Base-by-base conservation (phyloP, 257 asterid genomes). In the Apocynum venetum region DNA sequence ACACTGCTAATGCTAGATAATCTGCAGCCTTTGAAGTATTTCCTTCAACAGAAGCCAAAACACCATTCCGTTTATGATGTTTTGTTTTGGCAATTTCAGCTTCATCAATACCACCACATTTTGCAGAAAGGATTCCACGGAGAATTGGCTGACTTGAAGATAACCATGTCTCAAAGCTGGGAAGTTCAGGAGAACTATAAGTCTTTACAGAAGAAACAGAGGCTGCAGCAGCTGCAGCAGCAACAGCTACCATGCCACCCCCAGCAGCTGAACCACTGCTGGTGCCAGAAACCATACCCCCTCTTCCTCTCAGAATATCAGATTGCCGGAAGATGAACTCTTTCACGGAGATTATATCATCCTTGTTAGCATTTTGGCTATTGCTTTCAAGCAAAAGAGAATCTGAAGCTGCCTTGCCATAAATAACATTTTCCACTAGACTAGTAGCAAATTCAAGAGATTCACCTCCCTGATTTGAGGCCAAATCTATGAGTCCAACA, bases 181-280 rank as follows among this genome's bases (percentile, higher is more conserved):
- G 99, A 67, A 96, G 97, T 41, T 90, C 97, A 74, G 93, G 97
- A 80, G 88, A 73, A 76, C 76, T 81, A 76, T 78, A 47, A 35
- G 80, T 76, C 84, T 89, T 93, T 46, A 87, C 89, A 78, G 96
- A 89, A 78, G 93, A 86, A 78, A 91, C 86, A 43, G 98, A 88
- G 76, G 97, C 96, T 35, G 98, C 98, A 1, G 98, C 97, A 0
- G 98, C 97, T 0, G 97, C 96, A 0, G 98, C 97, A 12, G 96
- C 97, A 64, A 91, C 96, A 47, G 97, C 98, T 79, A 87, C 93
- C 97, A 92, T 92, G 82, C 98, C 98, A 74, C 81, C 96, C 47
- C 93, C 93, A 5, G 89, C 86, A 81, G 86, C 82, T 64, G 96
- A 81, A 78, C 93, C 87, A 76, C 86, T 86, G 81, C 61, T 88